A percentile compares a stretch with the other conserved stretches of the same genome.
phyloP scores from a whole-genome alignment of 768 basidiomycete species.

The Suillus subaureus region DNA sequence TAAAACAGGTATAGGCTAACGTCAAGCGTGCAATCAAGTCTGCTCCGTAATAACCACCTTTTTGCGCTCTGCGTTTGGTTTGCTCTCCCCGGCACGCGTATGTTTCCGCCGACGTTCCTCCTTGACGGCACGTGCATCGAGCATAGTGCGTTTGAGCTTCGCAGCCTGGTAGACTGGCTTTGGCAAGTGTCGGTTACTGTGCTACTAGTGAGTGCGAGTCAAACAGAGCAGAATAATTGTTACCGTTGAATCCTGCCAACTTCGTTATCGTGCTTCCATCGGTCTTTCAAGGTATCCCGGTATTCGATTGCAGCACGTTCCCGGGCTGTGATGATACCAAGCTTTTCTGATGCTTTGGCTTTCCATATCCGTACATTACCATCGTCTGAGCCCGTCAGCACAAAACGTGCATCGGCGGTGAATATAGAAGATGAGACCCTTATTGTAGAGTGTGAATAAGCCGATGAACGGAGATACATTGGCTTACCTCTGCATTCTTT shows the following conservation, averaged over 20 bases:
- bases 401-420: constrained; percentile 89
- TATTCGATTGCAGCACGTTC: constrained; percentile 94
- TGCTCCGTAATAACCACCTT: constrained; percentile 85
- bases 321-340: constrained; percentile 87
- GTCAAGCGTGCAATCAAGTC: constrained; percentile 28
- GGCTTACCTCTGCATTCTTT: constrained; percentile 93
- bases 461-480: neutral
- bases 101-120: constrained; percentile 92
- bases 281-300: constrained; percentile 80
- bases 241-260: constrained; percentile 83
- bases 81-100: constrained; percentile 80
- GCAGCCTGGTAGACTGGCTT: constrained; percentile 88
- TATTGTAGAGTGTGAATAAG: constrained; percentile 5
- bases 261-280: constrained; percentile 85
- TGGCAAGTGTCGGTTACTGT: constrained; percentile 80
- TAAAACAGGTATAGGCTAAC: neutral
- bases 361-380: constrained; percentile 97
- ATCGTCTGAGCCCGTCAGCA: constrained; percentile 90
- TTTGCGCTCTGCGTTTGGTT: constrained; percentile 91
- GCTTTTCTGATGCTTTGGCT: constrained; percentile 86
- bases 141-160: constrained; percentile 90
- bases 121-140: constrained; percentile 86
- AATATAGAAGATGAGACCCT: constrained; percentile 90
- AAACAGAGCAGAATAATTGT: constrained; percentile 26
- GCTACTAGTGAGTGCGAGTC: constrained; percentile 6